A percentile compares a stretch with the other conserved stretches of the same genome.
These are phyloP conservation scores for Fusarium praegraminearum DNA, from an alignment of 2,329 filamentous ascomycete species.

Conservation along the genomic window DNA sequence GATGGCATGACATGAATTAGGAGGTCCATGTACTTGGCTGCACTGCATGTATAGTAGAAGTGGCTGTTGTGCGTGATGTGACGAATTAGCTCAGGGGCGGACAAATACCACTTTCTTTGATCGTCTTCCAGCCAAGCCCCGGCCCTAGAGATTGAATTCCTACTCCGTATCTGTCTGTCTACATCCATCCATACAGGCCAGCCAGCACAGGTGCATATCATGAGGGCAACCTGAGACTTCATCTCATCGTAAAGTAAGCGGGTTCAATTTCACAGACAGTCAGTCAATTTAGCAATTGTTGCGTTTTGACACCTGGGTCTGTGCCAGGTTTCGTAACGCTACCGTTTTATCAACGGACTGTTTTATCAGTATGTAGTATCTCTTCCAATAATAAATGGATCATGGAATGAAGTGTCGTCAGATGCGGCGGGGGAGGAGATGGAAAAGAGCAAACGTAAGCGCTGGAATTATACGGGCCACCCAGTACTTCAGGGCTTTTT, in stretches of 20 bases:
- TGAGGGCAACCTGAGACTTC: constrained; percentile 8
- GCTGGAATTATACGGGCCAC: background rate
- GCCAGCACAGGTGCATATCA: constrained; percentile 5
- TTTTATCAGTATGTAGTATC: constrained; percentile 25
- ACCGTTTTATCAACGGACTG: constrained; percentile 17
- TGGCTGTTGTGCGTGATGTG: background rate
- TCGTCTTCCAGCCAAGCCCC: constrained; percentile 20
- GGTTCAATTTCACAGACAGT: constrained; percentile 1
- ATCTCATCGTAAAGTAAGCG: background rate
- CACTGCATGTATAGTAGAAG: background rate
- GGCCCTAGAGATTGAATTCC: constrained; percentile 8
- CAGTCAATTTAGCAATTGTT: constrained; percentile 2
- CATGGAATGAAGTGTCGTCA: constrained; percentile 32
- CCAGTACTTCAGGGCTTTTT: constrained; percentile 14
- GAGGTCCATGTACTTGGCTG: background rate
- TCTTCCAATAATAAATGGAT: constrained; percentile 17
- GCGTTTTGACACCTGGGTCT: constrained; percentile 16
- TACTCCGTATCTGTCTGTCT: background rate
- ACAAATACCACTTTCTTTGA: constrained; percentile 18
- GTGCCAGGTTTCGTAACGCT: constrained; percentile 28
- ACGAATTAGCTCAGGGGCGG: constrained; percentile 36
- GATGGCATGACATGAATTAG: background rate
- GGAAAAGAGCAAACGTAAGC: background rate
- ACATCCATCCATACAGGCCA: background rate
- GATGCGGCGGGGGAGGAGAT: constrained; percentile 7